Percentiles rank a stretch among this genome's conserved stretches.
These are phyloP conservation scores for Phytophthora foliorum DNA, from an alignment of 352 stramenopile species.

Conservation along the genomic window DNA sequence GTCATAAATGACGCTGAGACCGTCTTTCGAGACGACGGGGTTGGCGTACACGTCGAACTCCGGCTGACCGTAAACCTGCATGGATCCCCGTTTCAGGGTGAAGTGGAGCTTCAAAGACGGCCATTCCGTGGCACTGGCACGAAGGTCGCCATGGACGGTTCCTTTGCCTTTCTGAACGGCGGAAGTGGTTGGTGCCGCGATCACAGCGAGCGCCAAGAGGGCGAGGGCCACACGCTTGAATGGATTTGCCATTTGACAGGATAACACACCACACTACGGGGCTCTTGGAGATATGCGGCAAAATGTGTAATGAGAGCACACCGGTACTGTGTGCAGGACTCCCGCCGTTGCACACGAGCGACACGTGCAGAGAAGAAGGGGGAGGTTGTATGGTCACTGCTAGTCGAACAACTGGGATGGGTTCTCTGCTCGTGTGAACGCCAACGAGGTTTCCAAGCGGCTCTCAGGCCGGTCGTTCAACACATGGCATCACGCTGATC, in stretches of 20 bases:
- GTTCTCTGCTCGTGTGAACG: no score
- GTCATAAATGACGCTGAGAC: conserved; percentile 43
- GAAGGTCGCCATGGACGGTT: conserved; percentile 32
- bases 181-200: conserved; percentile 9
- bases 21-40: conserved; percentile 38
- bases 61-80: conserved; percentile 43
- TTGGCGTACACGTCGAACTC: conserved; percentile 51
- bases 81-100: conserved; percentile 46
- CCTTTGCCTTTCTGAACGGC: conserved; percentile 14
- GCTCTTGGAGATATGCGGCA: conserved; percentile 8
- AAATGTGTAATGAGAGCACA: conserved; percentile 30
- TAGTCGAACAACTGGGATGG: no score
- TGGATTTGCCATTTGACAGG: conserved; percentile 4
- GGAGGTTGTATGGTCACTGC: conserved; percentile 30
- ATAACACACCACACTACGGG: not conserved
- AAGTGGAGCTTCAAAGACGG: conserved; percentile 55
- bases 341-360: not conserved
- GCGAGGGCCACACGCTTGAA: conserved; percentile 11
- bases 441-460: conserved; percentile 14
- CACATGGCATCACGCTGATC: conserved; percentile 26
- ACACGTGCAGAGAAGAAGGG: conserved; percentile 5
- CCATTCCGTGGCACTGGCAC: conserved; percentile 35
- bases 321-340: conserved; percentile 1
- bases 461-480: conserved; percentile 19
- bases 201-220: not conserved